Base-by-base conservation (phyloP, 2,329 filamentous ascomycete species). In the Ceratocystis huliohia region DNA sequence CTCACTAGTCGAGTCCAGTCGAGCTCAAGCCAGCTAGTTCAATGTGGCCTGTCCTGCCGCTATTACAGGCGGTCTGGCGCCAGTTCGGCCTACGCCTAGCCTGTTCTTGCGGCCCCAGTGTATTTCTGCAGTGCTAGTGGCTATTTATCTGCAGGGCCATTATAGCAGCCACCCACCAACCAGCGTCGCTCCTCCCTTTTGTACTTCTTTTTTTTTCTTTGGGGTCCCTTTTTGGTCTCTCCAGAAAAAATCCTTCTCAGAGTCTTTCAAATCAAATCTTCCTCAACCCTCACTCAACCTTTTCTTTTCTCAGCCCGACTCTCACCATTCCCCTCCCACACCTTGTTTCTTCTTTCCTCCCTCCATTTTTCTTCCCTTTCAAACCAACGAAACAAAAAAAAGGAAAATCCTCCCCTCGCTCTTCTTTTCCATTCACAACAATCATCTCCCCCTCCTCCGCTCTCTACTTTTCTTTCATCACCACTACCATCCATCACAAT, bases 401-500 rank as follows among this genome's bases (percentile, higher is more conserved):
- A 37, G 8, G 33, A 10, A 37, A 37, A 37, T 37, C 8, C 20
- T 25, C 30, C 50, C 30, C 25, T 56, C 50, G 50, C 53, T 59
- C 44, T 69, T 65, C 48, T 66, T 50, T 57, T 50, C 22, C 48
- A 53, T 64, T 25, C 63, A 33, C 41, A 48, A 37, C 44, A 30
- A 46, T 17, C 15, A 44, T 48, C 64, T n/a, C 45, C 15, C 8
- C 20, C 33, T 41, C 53, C 33, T 37, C 33, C 37, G 45, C 53
- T 30, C 67, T 66, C 67, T 68, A 66, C 67, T 66, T 70, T 71
- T 70, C 70, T 69, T 68, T 67, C 71, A 68, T 71, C 67, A 70
- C 65, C 65, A 70, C 67, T 67, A 66, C 70, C 20, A 57, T 69
- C 69, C 20, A 57, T 69, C 69, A 71, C 72, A 72, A 84, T 85